These are phyloP conservation scores for Cyclotella atomus DNA, from an alignment of 108 stramenopile genomes.

Conservation along the genomic window DNA sequence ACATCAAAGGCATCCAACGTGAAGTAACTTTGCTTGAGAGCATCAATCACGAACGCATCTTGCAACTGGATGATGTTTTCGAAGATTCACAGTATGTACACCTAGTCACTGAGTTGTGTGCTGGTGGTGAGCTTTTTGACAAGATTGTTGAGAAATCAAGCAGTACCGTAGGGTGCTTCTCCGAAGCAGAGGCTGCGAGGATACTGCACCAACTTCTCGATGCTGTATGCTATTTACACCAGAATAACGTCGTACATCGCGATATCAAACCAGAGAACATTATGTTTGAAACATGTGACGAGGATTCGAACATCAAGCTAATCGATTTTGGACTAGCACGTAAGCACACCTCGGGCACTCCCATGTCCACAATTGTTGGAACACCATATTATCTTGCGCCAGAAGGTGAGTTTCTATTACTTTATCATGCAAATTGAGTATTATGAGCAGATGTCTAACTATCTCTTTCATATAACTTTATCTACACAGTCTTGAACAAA, in stretches of 20 bases:
- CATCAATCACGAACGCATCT: slow-evolving; percentile 71
- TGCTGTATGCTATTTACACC: slow-evolving; percentile 81
- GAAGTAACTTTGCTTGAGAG: slow-evolving; percentile 70
- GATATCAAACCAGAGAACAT: slow-evolving; percentile 91
- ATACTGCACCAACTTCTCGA: slow-evolving; percentile 58
- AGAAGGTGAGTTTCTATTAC: too few species aligned
- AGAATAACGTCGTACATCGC: slow-evolving; percentile 55
- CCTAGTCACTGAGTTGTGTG: slow-evolving; percentile 86
- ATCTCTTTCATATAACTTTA: too few species aligned
- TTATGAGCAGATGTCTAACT: too few species aligned
- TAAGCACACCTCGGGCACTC: slow-evolving; percentile 17
- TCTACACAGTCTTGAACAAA: slow-evolving; percentile 59
- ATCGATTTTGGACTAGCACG: slow-evolving; percentile 80
- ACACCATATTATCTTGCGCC: slow-evolving; percentile 71
- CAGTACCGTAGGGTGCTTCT: slow-evolving; percentile 27
- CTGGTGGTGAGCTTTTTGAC: slow-evolving; percentile 94
- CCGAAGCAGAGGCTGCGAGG: slow-evolving; percentile 59
- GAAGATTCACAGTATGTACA: slow-evolving; percentile 74
- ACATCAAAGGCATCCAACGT: slow-evolving; percentile 1
- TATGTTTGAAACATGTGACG: slow-evolving; percentile 52
- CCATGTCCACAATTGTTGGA: slow-evolving; percentile 54
- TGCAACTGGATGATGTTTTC: slow-evolving; percentile 90
- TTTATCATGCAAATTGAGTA: too few species aligned
- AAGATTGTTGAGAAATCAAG: slow-evolving; percentile 83
- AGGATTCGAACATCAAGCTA: slow-evolving; percentile 60